phyloP scores from a whole-genome alignment of 495 filamentous ascomycete genomes.

The Clohesyomyces aquaticus region DNA sequence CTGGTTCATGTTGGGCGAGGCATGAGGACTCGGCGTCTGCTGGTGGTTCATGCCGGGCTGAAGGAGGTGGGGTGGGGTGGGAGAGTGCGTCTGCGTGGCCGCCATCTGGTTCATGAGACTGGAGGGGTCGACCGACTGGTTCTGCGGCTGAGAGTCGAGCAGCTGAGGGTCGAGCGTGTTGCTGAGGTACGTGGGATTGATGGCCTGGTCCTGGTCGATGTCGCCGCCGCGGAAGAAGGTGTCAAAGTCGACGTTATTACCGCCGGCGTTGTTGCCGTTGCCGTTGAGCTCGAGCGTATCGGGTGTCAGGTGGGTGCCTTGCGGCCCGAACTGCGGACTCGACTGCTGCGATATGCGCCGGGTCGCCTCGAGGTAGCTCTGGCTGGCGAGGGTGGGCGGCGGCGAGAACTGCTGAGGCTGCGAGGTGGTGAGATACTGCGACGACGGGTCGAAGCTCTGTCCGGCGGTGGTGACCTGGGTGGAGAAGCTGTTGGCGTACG shows the following conservation, averaged over 20 bases:
- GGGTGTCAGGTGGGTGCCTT: constrained; percentile 44
- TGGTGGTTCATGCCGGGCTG: constrained; percentile 56
- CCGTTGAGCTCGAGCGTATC: constrained; percentile 40
- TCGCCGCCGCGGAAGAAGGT: constrained; percentile 38
- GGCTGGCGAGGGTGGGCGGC: constrained; percentile 31
- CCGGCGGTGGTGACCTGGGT: constrained; percentile 13
- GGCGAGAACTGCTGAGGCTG: constrained; percentile 37
- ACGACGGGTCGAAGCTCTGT: constrained; percentile 29
- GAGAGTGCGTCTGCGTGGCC: constrained; percentile 69
- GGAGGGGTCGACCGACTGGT: constrained; percentile 62
- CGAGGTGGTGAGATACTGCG: constrained; percentile 38
- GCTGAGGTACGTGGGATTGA: constrained; percentile 44
- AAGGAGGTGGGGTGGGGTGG: constrained; percentile 72
- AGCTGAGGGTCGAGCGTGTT: constrained; percentile 41
- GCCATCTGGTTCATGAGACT: constrained; percentile 63
- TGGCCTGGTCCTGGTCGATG: constrained; percentile 40
- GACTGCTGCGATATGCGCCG: constrained; percentile 28
- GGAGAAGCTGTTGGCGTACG: constrained; percentile 37
- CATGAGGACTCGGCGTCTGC: constrained; percentile 49
- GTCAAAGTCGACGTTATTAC: constrained; percentile 37
- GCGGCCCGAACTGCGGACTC: constrained; percentile 40
- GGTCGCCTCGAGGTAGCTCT: constrained; percentile 36
- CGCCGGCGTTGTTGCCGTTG: constrained; percentile 29
- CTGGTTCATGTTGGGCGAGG: constrained; percentile 59
- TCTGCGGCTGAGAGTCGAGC: constrained; percentile 38